Conservation (phyloP, 768 basidiomycete species). For the Suillus hirtellus region DNA sequence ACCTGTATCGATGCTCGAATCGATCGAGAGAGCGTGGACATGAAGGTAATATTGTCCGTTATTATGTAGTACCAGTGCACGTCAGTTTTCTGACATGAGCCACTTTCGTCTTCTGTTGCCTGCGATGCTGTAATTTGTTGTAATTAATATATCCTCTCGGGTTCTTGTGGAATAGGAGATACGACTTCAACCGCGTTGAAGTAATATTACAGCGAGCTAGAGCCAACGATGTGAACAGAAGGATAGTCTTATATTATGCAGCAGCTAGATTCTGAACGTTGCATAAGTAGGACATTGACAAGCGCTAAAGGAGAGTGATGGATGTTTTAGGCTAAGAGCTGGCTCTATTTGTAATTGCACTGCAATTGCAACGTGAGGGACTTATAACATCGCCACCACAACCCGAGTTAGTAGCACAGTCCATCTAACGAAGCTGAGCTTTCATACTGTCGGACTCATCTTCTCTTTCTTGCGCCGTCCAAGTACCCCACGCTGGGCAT, state of each 20-base stretch:
- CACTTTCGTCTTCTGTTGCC: background rate
- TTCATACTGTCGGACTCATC: constrained; percentile 5
- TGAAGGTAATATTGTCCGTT: background rate
- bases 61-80: background rate
- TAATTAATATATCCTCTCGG: background rate
- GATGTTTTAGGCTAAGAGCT: background rate
- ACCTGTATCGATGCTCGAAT: background rate
- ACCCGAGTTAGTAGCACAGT: background rate
- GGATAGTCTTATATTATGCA: background rate
- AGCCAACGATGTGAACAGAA: background rate
- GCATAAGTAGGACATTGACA: background rate
- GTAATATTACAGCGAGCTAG: no score
- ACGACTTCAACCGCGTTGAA: background rate
- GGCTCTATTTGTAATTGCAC: constrained; percentile 20
- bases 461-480: constrained; percentile 8
- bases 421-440: constrained; percentile 4
- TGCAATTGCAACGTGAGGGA: constrained; percentile 15
- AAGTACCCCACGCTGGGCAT: constrained; percentile 1
- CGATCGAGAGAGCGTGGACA: background rate
- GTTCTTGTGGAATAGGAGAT: background rate
- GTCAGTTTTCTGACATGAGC: background rate
- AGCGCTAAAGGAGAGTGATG: background rate
- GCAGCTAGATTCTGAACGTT: background rate
- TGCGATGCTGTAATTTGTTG: background rate
- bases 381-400: constrained; percentile 15